phyloP scores from a whole-genome alignment of 148 eudicot species.

The Polygonum maritimum region DNA sequence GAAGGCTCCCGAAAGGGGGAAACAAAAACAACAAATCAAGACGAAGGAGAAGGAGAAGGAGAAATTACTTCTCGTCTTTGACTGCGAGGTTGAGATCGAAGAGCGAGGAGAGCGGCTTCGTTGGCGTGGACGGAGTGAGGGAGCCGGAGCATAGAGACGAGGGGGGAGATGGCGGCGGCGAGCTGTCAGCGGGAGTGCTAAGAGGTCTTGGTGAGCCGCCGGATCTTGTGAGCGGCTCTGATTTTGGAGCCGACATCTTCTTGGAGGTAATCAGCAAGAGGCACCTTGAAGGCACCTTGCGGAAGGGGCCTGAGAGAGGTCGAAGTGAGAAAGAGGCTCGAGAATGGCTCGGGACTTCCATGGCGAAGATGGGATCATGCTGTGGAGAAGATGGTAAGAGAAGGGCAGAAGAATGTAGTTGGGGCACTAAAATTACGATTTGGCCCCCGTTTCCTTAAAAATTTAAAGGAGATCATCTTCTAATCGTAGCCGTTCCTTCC shows the following conservation, averaged over 20 bases:
- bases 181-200: conserved; percentile 78
- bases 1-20: background rate
- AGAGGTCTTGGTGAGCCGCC: conserved; percentile 93
- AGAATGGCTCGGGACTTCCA: too few species aligned
- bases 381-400: too few species aligned
- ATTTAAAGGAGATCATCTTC: too few species aligned
- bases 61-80: conserved; percentile 70
- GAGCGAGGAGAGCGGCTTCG: conserved; percentile 77
- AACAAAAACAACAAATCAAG: background rate
- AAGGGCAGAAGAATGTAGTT: too few species aligned
- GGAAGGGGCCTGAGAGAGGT: too few species aligned
- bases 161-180: conserved; percentile 52
- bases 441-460: too few species aligned
- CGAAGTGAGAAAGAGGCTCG: too few species aligned
- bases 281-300: too few species aligned
- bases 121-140: conserved; percentile 33
- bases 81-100: conserved; percentile 82
- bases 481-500: too few species aligned
- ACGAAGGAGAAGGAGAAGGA: background rate
- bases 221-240: conserved; percentile 74
- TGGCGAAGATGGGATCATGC: too few species aligned
- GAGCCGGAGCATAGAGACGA: conserved; percentile 69
- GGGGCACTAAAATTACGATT: too few species aligned
- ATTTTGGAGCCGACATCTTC: conserved; percentile 29
- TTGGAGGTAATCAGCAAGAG: too few species aligned